Conservation (phyloP, 345 rosid genomes). For the Linum tenue region DNA sequence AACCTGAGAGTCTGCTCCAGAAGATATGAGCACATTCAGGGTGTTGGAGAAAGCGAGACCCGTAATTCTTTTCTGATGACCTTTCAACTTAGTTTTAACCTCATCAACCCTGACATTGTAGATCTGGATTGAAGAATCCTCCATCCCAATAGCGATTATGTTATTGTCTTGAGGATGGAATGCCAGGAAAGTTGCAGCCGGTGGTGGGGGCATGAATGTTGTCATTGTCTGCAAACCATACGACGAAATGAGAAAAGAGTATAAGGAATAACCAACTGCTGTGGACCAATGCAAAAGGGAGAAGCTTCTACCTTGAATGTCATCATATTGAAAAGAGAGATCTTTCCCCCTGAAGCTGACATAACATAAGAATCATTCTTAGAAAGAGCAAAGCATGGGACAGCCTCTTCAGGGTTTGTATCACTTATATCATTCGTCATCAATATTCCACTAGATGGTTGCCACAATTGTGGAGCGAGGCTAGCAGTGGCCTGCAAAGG, state of each 20-base stretch:
- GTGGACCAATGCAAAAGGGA: background rate
- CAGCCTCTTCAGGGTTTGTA: slow-evolving; percentile 62
- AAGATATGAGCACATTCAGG: slow-evolving; percentile 67
- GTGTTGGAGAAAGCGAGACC: slow-evolving; percentile 80
- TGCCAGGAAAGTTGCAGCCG: slow-evolving; percentile 75
- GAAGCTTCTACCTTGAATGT: slow-evolving; percentile 55
- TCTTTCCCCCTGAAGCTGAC: slow-evolving; percentile 82
- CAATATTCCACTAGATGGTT: slow-evolving; percentile 51
- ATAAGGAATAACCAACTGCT: background rate
- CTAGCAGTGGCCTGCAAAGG: slow-evolving; percentile 49
- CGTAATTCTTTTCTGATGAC: slow-evolving; percentile 77
- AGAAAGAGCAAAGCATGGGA: slow-evolving; percentile 75
- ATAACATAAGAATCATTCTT: slow-evolving; percentile 57
- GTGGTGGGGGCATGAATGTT: slow-evolving; percentile 76
- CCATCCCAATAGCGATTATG: slow-evolving; percentile 83
- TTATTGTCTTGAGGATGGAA: slow-evolving; percentile 67
- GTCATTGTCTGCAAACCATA: slow-evolving; percentile 52
- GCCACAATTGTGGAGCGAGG: slow-evolving; percentile 63
- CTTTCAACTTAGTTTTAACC: slow-evolving; percentile 64
- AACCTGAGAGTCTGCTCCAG: slow-evolving; percentile 87
- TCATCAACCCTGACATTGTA: slow-evolving; percentile 53
- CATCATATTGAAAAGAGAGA: slow-evolving; percentile 58
- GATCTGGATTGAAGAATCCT: slow-evolving; percentile 63
- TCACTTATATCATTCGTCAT: slow-evolving; percentile 64
- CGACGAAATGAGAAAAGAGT: background rate